A percentile compares a stretch with the other conserved stretches of the same genome.
phyloP scores from a whole-genome alignment of 2,329 filamentous ascomycete genomes.

The Xylariales sp. region DNA sequence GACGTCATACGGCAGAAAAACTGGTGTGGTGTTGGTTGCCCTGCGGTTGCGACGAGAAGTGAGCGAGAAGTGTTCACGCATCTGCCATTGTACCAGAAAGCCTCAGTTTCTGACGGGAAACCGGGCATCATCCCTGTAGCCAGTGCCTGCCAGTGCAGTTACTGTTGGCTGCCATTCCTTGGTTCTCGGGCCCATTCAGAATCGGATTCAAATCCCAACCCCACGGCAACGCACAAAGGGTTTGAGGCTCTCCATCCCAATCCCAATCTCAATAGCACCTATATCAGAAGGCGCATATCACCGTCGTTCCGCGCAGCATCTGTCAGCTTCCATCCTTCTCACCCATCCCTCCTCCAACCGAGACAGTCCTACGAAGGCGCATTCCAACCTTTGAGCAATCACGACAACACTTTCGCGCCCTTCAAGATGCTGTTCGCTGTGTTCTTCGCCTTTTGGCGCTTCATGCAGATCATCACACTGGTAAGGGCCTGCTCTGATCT shows the following conservation, averaged over 20 bases:
- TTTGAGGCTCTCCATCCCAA: not conserved
- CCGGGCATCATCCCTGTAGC: constrained; percentile 9
- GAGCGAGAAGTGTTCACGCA: too few species aligned
- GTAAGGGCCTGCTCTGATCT: constrained; percentile 32
- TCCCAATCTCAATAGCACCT: not conserved
- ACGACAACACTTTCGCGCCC: too few species aligned
- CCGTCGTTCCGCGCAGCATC: not conserved
- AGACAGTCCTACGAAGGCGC: not conserved
- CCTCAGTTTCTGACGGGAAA: constrained; percentile 2
- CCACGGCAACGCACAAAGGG: not conserved
- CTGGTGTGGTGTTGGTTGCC: too few species aligned
- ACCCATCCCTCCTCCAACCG: not conserved
- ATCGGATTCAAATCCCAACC: not conserved
- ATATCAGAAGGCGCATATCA: not conserved
- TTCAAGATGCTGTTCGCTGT: constrained; percentile 57
- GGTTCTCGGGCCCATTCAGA: not conserved
- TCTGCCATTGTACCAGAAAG: not conserved
- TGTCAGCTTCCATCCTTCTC: constrained; percentile 1
- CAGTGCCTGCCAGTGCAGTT: not conserved
- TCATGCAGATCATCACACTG: constrained; percentile 58
- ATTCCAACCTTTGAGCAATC: too few species aligned
- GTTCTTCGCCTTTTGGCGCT: constrained; percentile 59
- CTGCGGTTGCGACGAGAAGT: not conserved
- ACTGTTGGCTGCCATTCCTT: not conserved
- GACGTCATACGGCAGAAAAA: constrained; percentile 6